Conservation (phyloP, 352 stramenopile species). For the Globisporangium nodosum region DNA sequence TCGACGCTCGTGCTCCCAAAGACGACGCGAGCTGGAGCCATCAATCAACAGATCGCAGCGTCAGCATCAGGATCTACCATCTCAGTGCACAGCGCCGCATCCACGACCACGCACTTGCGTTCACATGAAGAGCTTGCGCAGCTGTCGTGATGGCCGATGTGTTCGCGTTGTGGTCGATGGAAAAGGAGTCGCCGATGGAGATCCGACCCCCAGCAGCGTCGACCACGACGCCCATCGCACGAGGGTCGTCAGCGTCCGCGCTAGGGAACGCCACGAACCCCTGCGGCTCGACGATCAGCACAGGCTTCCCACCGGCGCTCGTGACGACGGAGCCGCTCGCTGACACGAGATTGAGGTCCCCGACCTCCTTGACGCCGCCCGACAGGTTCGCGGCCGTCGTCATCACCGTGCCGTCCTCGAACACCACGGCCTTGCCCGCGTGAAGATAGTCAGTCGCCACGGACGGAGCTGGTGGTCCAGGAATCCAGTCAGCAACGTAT, state of each 20-base stretch:
- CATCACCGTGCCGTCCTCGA: constrained; percentile 74
- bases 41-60: too few species aligned
- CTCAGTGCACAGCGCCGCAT: neutral
- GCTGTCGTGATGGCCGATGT: constrained; percentile 33
- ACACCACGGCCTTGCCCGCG: constrained; percentile 54
- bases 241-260: constrained; percentile 37
- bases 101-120: constrained; percentile 24
- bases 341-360: constrained; percentile 73
- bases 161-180: constrained; percentile 40
- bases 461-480: constrained; percentile 32
- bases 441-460: constrained; percentile 64
- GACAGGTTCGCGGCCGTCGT: constrained; percentile 73
- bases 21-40: constrained; percentile 10
- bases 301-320: constrained; percentile 51
- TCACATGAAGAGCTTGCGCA: constrained; percentile 32
- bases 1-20: constrained; percentile 14
- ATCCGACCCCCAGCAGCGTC: constrained; percentile 32
- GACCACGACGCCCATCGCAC: constrained; percentile 37
- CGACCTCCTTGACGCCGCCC: constrained; percentile 66
- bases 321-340: constrained; percentile 53
- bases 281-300: constrained; percentile 49
- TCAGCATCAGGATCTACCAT: neutral
- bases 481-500: neutral
- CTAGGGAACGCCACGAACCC: constrained; percentile 48
- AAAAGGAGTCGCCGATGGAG: constrained; percentile 32